Evolutionary conservation across 768 basidiomycete genomes (phyloP).

Genomic region (Infundibulicybe gibba): DNA sequence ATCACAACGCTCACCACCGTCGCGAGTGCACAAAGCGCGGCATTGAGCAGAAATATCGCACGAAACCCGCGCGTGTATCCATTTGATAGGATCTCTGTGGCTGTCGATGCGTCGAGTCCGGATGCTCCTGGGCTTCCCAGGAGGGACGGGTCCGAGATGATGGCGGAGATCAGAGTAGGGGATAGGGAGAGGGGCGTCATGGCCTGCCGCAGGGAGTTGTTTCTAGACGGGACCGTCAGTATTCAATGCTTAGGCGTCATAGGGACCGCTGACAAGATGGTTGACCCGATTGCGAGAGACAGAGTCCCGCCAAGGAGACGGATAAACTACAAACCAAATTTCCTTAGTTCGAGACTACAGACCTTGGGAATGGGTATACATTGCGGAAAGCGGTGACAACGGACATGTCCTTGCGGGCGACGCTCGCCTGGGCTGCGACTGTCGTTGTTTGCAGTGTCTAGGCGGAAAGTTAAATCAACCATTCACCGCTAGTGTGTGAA

Average conservation of each 20-base stretch:
- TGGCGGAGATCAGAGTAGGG: too few relatives aligned
- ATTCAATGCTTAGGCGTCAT: background rate
- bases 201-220: too few relatives aligned
- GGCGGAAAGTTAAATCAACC: background rate
- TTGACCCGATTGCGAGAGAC: constrained; percentile 56
- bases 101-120: constrained; percentile 30
- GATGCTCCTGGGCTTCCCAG: constrained; percentile 24
- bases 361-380: constrained; percentile 24
- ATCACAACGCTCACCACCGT: constrained; percentile 49
- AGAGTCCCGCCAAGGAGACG: constrained; percentile 73
- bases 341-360: background rate
- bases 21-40: constrained; percentile 48
- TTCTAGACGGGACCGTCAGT: too few relatives aligned
- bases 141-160: too few relatives aligned
- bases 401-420: too few relatives aligned
- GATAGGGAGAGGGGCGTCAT: too few relatives aligned
- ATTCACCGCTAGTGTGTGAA: background rate
- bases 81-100: too few relatives aligned
- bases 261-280: too few relatives aligned
- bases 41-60: constrained; percentile 58
- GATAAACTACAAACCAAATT: too few relatives aligned
- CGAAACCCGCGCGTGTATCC: constrained; percentile 57
- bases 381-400: constrained; percentile 60
- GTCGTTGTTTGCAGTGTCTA: constrained; percentile 64
- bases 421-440: too few relatives aligned